phyloP scores from a whole-genome alignment of 495 filamentous ascomycete genomes.

The Aspergillus mulundensis region DNA sequence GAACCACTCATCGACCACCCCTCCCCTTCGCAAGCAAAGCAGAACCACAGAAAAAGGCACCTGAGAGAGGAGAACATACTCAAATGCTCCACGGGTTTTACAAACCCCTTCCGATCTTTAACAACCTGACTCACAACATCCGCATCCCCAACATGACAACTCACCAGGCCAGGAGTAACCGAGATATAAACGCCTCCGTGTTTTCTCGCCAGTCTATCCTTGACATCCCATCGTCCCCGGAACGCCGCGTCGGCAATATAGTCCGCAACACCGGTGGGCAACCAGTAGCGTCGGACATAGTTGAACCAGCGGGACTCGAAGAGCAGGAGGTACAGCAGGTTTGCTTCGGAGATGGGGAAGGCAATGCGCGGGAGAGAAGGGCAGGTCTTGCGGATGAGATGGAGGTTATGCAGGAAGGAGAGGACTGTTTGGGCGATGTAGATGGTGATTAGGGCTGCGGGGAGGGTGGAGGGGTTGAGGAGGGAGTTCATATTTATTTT shows the following conservation, averaged over 20 bases:
- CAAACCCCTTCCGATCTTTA: constrained; percentile 36
- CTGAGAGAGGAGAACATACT: constrained; percentile 19
- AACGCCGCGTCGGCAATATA: not conserved
- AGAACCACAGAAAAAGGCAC: too few relatives aligned
- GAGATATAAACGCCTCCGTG: constrained; percentile 39
- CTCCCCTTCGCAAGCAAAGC: too few relatives aligned
- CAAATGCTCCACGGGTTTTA: constrained; percentile 34
- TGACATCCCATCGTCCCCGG: not conserved
- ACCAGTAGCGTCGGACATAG: constrained; percentile 3
- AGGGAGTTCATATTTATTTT: too few relatives aligned
- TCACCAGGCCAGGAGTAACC: constrained; percentile 39
- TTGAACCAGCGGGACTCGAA: constrained; percentile 1
- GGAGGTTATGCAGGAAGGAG: constrained; percentile 23
- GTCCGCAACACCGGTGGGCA: constrained; percentile 1
- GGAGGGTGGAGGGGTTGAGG: not conserved
- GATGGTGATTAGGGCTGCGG: not conserved
- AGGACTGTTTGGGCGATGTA: not conserved
- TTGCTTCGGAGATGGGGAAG: constrained; percentile 28
- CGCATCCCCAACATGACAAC: constrained; percentile 39
- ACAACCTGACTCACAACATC: constrained; percentile 34
- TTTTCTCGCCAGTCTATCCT: constrained; percentile 33
- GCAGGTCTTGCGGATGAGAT: constrained; percentile 7
- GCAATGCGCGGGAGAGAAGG: constrained; percentile 30
- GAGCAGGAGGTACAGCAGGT: constrained; percentile 25
- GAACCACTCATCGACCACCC: too few relatives aligned